These are phyloP conservation scores for Lecanicillium sp. DNA, from an alignment of 2,329 filamentous ascomycete species.

Conservation along the genomic window DNA sequence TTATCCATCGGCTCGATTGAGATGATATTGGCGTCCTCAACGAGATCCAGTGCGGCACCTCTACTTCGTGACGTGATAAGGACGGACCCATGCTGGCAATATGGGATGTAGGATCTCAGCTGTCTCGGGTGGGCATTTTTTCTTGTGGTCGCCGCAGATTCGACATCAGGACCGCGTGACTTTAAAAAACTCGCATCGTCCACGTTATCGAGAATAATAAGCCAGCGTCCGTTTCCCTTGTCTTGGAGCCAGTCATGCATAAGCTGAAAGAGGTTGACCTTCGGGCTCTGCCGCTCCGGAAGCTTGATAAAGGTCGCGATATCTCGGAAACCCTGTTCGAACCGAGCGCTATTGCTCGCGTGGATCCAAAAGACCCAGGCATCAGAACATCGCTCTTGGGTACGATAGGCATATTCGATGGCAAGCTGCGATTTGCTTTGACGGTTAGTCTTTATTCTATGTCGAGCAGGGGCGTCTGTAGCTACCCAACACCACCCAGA, in stretches of 20 bases:
- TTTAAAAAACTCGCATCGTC: conserved; percentile 15
- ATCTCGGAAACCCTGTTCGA: conserved; percentile 29
- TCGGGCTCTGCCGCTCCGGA: conserved; percentile 24
- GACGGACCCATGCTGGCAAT: conserved; percentile 15
- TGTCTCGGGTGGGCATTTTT: background rate
- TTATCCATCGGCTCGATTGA: conserved; percentile 15
- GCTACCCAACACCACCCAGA: conserved; percentile 17
- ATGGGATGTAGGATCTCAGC: conserved; percentile 15
- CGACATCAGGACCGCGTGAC: background rate
- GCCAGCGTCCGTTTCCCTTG: conserved; percentile 18
- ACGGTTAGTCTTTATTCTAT: background rate
- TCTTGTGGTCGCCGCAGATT: background rate
- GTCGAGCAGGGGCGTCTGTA: background rate
- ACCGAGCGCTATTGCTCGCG: conserved; percentile 26
- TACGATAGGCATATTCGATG: conserved; percentile 31
- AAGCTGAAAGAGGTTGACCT: conserved; percentile 26
- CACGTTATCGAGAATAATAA: conserved; percentile 20
- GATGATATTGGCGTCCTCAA: conserved; percentile 11
- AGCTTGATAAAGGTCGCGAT: conserved; percentile 28
- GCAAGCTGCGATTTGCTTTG: conserved; percentile 24
- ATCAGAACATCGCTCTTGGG: conserved; percentile 20
- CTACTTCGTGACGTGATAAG: conserved; percentile 18
- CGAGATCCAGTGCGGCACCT: conserved; percentile 15
- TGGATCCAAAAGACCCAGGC: conserved; percentile 34
- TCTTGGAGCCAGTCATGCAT: conserved; percentile 24